phyloP scores from a whole-genome alignment of 1,139 yeast species.

The Blastobotrys petasosporus region DNA sequence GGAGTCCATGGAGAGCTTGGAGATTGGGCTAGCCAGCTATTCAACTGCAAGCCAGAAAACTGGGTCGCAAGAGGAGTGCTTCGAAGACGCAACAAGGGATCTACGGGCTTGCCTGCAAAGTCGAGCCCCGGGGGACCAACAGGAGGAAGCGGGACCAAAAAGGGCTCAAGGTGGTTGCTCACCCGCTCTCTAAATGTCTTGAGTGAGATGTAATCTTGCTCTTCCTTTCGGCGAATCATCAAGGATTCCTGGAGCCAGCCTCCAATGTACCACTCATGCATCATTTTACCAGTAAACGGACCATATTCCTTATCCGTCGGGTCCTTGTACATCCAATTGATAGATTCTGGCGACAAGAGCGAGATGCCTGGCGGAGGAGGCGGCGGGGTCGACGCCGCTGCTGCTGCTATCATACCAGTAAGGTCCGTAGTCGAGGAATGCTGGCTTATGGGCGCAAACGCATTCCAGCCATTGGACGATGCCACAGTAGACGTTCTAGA shows the following conservation, averaged over 20 bases:
- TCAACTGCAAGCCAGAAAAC: conserved; percentile 11
- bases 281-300: conserved; percentile 65
- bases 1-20: conserved; percentile 2
- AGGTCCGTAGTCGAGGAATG: no score
- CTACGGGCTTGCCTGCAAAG: not conserved
- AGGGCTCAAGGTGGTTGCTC: conserved; percentile 53
- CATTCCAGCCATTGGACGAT: conserved; percentile 3
- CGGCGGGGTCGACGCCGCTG: conserved; percentile 12
- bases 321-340: conserved; percentile 70
- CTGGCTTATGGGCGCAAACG: conserved; percentile 1
- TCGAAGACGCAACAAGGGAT: not conserved
- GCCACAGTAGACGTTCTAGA: no score
- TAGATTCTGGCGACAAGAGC: conserved; percentile 36
- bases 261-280: conserved; percentile 73
- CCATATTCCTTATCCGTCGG: conserved; percentile 70
- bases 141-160: conserved; percentile 45
- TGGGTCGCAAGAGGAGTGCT: conserved; percentile 6
- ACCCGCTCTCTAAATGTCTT: conserved; percentile 34
- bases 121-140: not conserved
- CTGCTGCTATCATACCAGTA: no score
- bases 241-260: conserved; percentile 57
- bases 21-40: not conserved
- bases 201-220: conserved; percentile 30
- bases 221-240: conserved; percentile 47
- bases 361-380: conserved; percentile 27